Evolutionary conservation across 1,139 yeast genomes (phyloP), one percentile per base, ranked within the genome.

Genomic region (Debaryomyces coudertii): DNA sequence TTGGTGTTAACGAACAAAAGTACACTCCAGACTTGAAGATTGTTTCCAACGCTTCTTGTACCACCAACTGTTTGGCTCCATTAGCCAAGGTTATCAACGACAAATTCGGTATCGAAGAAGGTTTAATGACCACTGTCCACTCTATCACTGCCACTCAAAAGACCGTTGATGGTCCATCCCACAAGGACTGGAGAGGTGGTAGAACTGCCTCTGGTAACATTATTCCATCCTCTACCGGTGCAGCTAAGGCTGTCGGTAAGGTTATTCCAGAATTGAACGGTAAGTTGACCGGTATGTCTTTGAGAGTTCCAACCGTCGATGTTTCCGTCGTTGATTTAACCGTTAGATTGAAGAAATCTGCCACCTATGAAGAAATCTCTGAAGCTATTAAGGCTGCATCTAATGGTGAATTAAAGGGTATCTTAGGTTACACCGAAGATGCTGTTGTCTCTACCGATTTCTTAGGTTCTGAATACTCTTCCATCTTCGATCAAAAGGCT

Each of bases 121-220:
- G 90, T 77, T 80, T 87, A 68, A 87, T 87, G 95, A 87, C 95
- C 79, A 87, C 95, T 58, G 90, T 86, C 63, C 95, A 87, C 84
- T 85, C 93, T 68, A 83, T 85, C 77, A 87, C 95, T 61, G 95
- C 95, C 67, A 85, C 93, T 68, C 95, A 87, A 76, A 87, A 87
- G 85, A 85, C 92, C 56, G 95, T 87, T 59, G 95, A 87, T 68
- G 95, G 95, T 76, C 92, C 95, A 66, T 86, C 93, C 71, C 86
- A 83, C 82, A 87, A 87, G 83, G 95, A 87, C 82, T 87, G 95
- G 95, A 83, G 95, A 81, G 95, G 95, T 71, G 95, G 95, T 73
- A 85, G 95, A 77, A 84, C 95, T 66, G 95, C 95, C 68, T 83
- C 90, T 53, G 92, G 87, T 69, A 87, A 87, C 87, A 85, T 87